Evolutionary conservation across 108 stramenopile genomes (phyloP).

Genomic region (Chaetoceros muelleri): DNA sequence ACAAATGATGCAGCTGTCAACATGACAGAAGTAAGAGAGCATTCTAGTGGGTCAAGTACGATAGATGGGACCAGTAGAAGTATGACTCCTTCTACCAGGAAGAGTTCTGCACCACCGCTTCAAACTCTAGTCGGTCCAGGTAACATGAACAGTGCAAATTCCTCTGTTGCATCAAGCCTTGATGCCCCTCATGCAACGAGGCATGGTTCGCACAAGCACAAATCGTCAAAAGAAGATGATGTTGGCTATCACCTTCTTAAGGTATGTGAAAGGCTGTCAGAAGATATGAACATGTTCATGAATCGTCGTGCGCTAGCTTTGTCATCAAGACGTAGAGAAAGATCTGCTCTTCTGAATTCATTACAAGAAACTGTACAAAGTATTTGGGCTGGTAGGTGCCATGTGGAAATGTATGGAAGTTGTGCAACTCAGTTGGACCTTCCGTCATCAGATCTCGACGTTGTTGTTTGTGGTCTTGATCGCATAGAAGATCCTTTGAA

Average conservation of each 20-base stretch:
- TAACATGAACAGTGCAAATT: slow-evolving; percentile 60
- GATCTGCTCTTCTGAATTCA: slow-evolving; percentile 47
- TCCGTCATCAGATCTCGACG: slow-evolving; percentile 83
- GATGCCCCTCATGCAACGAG: slow-evolving; percentile 61
- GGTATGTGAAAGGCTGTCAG: slow-evolving; percentile 61
- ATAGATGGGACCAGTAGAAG: slow-evolving; percentile 12
- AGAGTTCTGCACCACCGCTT: slow-evolving; percentile 33
- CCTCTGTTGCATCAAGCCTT: slow-evolving; percentile 76
- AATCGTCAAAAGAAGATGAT: slow-evolving; percentile 44
- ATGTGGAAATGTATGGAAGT: slow-evolving; percentile 83
- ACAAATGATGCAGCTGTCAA: slow-evolving; percentile 14
- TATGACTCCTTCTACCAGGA: slow-evolving; percentile 2
- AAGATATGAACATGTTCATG: slow-evolving; percentile 73
- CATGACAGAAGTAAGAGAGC: background rate
- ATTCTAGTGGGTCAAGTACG: slow-evolving; percentile 11
- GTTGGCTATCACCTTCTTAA: slow-evolving; percentile 73
- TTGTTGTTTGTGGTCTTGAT: slow-evolving; percentile 69
- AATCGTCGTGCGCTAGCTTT: slow-evolving; percentile 52
- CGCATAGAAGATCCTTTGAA: background rate
- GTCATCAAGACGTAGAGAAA: slow-evolving; percentile 43
- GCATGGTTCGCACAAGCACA: slow-evolving; percentile 30
- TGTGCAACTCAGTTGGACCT: slow-evolving; percentile 80
- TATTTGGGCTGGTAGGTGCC: slow-evolving; percentile 54
- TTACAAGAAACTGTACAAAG: slow-evolving; percentile 50
- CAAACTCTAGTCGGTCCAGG: slow-evolving; percentile 59